These are phyloP conservation scores for Lonicera japonica DNA, from an alignment of 129 eudicot species.

Conservation along the genomic window DNA sequence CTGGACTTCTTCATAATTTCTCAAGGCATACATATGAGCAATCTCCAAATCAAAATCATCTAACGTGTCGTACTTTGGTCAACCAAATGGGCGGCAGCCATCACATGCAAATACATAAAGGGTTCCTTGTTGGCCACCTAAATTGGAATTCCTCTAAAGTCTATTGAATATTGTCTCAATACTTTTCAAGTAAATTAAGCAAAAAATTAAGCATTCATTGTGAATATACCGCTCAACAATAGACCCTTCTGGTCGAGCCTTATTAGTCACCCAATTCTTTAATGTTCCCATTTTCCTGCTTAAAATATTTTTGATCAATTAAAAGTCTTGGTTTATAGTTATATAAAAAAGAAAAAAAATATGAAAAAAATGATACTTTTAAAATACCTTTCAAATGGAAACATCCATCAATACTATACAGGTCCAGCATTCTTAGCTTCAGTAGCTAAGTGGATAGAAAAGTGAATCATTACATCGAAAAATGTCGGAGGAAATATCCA, in stretches of 20 bases:
- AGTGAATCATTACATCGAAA: slow-evolving; percentile 11
- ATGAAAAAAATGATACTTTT: background rate
- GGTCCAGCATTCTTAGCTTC: too few species aligned
- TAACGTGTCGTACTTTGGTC: background rate
- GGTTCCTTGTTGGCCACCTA: background rate
- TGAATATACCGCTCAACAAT: too few species aligned
- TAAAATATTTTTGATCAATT: background rate
- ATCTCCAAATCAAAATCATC: too few species aligned
- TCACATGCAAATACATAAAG: background rate
- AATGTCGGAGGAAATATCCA: background rate
- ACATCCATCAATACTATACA: slow-evolving; percentile 7
- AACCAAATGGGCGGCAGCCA: background rate
- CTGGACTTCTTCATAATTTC: too few species aligned
- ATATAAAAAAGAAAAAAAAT: background rate
- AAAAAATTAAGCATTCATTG: too few species aligned
- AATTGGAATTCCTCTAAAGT: background rate
- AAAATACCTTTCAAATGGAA: background rate
- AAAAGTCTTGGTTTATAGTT: background rate
- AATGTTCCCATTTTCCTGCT: background rate
- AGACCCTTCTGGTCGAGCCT: slow-evolving; percentile 5
- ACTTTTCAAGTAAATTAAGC: background rate
- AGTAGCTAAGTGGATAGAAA: too few species aligned
- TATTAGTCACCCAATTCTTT: slow-evolving; percentile 3
- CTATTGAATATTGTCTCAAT: background rate
- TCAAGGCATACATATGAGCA: too few species aligned